These are phyloP conservation scores for Irpex sp. DNA, from an alignment of 1,284 basidiomycete species.

Conservation along the genomic window DNA sequence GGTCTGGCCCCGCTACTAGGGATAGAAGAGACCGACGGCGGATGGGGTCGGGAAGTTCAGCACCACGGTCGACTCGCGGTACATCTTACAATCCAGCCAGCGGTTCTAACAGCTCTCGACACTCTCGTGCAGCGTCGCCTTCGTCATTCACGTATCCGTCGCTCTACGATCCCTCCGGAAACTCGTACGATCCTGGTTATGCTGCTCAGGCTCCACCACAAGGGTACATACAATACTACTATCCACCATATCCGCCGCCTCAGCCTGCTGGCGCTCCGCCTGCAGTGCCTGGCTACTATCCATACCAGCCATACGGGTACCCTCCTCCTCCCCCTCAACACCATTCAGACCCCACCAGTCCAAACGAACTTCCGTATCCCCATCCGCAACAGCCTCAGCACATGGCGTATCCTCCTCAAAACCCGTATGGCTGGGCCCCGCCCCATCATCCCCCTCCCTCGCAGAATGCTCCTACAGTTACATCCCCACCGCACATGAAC, in stretches of 20 bases:
- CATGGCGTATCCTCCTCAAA: constrained; percentile 23
- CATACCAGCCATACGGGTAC: constrained; percentile 36
- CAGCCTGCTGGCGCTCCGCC: constrained; percentile 22
- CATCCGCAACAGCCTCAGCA: constrained; percentile 26
- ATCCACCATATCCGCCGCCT: constrained; percentile 33
- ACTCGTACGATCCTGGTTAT: constrained; percentile 48
- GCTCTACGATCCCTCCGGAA: constrained; percentile 58
- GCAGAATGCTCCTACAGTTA: constrained; percentile 28
- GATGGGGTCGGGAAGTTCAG: constrained; percentile 47
- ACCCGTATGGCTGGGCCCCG: constrained; percentile 30
- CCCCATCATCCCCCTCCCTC: constrained; percentile 32
- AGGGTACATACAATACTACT: constrained; percentile 30
- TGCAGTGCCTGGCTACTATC: constrained; percentile 37
- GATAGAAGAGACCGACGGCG: constrained; percentile 50
- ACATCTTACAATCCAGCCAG: constrained; percentile 43
- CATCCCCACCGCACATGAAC: constrained; percentile 23
- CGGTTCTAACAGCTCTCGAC: constrained; percentile 57
- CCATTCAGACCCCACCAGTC: constrained; percentile 32
- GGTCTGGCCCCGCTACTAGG: constrained; percentile 57
- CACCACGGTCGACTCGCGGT: constrained; percentile 51
- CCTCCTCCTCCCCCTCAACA: constrained; percentile 31
- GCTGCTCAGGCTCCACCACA: constrained; percentile 33
- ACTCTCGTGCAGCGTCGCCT: constrained; percentile 69
- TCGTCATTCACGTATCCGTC: constrained; percentile 63
- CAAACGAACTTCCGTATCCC: constrained; percentile 31